Percentiles rank a stretch among this genome's conserved stretches.
phyloP scores from a whole-genome alignment of 768 basidiomycete genomes.

The Pholiota conissans region DNA sequence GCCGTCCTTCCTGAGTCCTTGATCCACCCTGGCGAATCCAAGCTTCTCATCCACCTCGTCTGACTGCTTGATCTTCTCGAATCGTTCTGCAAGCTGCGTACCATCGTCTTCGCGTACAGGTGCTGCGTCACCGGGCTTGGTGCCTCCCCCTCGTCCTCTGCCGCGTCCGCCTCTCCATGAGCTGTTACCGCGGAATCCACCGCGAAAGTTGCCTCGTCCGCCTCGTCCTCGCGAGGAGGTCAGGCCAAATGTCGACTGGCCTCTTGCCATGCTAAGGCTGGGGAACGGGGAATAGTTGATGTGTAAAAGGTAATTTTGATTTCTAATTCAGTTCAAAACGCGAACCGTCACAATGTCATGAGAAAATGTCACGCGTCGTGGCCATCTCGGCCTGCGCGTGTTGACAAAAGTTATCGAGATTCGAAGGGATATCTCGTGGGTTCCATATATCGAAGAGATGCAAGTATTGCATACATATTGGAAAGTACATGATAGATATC shows the following conservation, averaged over 20 bases:
- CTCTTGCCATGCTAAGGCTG: slow-evolving; percentile 45
- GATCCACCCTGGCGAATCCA: slow-evolving; percentile 80
- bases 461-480: too few relatives aligned
- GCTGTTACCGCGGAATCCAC: slow-evolving; percentile 44
- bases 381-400: too few relatives aligned
- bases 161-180: slow-evolving; percentile 59
- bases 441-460: too few relatives aligned
- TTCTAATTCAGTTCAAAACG: slow-evolving; percentile 7
- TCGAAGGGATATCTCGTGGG: too few relatives aligned
- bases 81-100: slow-evolving; percentile 80
- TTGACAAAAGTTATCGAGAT: too few relatives aligned
- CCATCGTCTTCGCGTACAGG: slow-evolving; percentile 88
- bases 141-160: slow-evolving; percentile 50
- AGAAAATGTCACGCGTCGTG: not conserved
- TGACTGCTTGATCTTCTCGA: slow-evolving; percentile 70
- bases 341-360: slow-evolving; percentile 7
- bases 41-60: slow-evolving; percentile 95
- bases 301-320: not conserved
- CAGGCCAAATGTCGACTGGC: slow-evolving; percentile 57
- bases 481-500: not conserved
- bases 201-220: slow-evolving; percentile 45
- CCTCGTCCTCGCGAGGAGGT: slow-evolving; percentile 48
- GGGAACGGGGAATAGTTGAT: not conserved
- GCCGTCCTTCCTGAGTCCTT: slow-evolving; percentile 77
- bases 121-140: slow-evolving; percentile 44